phyloP scores from a whole-genome alignment of 2,329 filamentous ascomycete genomes.

The Trichophyton equinum region DNA sequence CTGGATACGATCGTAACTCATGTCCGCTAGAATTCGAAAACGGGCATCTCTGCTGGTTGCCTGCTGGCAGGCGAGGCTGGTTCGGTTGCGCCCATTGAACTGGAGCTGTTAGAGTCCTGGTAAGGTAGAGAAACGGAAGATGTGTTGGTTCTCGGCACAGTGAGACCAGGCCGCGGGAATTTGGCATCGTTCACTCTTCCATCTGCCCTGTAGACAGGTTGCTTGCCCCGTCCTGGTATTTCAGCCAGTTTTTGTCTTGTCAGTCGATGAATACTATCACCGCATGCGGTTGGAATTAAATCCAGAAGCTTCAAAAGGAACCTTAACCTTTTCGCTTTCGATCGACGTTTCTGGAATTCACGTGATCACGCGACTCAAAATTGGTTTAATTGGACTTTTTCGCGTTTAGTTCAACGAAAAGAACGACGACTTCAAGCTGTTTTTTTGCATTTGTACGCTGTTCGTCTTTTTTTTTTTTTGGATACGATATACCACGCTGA shows the following conservation, averaged over 20 bases:
- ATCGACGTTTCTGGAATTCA: neutral
- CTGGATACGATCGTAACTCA: neutral
- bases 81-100: constrained; percentile 8
- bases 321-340: neutral
- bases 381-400: neutral
- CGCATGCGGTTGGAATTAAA: neutral
- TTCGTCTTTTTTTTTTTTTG: too few species aligned
- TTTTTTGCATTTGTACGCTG: neutral
- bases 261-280: too few species aligned
- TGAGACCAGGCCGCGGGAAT: neutral
- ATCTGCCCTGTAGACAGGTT: neutral
- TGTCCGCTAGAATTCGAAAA: constrained; percentile 12
- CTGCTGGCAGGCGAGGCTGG: neutral
- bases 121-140: constrained; percentile 58
- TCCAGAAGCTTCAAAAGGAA: neutral
- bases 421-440: neutral
- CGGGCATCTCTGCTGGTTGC: constrained; percentile 6
- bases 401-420: neutral
- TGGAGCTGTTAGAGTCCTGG: constrained; percentile 42
- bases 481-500: neutral
- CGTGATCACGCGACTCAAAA: neutral
- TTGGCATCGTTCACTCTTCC: neutral
- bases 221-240: neutral
- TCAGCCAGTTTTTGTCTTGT: neutral
- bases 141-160: neutral